Evolutionary conservation across 2,329 filamentous ascomycete genomes (phyloP), one percentile per base, ranked within the genome.

Genomic region (Arachnomyces sp.): DNA sequence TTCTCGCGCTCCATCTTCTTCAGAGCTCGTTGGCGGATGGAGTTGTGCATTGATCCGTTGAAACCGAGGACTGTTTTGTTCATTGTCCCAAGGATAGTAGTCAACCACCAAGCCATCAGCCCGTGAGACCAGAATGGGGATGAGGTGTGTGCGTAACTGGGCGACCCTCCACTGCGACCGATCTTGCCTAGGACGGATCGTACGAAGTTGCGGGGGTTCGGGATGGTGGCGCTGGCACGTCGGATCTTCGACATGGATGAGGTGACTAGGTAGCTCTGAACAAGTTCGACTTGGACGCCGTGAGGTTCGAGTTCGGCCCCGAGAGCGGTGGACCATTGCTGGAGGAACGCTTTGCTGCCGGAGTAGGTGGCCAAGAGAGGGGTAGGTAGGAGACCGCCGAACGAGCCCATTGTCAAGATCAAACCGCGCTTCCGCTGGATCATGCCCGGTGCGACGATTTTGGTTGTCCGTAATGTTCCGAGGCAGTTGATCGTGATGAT

Each of bases 201-300:
- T 42, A 98, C 92, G 61, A 96, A 96, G 39, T 74, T 70, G 60
- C 81, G 82, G 11, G 90, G 84, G 43, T 74, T 87, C 7, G 92
- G 92, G 34, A 96, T 83, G 42, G 88, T 69, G 34, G 81, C 65
- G 48, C 77, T 90, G 0, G 87, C 71, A 42, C 81, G 82, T 54
- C 86, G 82, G 53, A 98, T 79, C 74, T 98, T 98, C 66, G 84
- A 90, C 92, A 98, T 98, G 56, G 90, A 87, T 1, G 86, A 90
- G 3, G 88, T 94, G 55, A 98, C 85, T 35, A 98, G 78, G 63
- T 98, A 93, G 53, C 84, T 88, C 52, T 96, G 77, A 18, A 94
- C 82, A 36, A 96, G 77, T 64, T 96, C 81, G n/a, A 94, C 88
- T 48, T 87, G 82, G 31, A 98, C 79, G 42, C 86, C 84, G 53